Percentiles rank a stretch among this genome's conserved stretches.
phyloP scores from a whole-genome alignment of 2,329 filamentous ascomycete species.

The Fusarium sp. region DNA sequence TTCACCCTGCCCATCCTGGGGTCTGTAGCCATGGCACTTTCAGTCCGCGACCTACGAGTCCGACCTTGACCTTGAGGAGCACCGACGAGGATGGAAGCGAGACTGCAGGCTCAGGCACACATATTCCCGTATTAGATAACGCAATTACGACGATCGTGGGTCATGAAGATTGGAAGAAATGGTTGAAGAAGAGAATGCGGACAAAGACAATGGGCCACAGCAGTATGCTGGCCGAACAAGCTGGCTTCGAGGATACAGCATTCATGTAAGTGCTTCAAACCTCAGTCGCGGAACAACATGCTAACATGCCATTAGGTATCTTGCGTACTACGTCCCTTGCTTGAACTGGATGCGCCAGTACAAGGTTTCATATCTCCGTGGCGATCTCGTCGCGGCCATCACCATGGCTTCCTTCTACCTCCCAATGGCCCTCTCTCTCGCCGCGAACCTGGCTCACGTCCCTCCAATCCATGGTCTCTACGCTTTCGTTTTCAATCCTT shows the following conservation, averaged over 20 bases:
- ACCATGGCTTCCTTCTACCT: constrained; percentile 99
- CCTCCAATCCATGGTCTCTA: constrained; percentile 95
- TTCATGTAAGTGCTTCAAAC: constrained; percentile 72
- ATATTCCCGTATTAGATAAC: constrained; percentile 55
- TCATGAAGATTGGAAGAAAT: constrained; percentile 61
- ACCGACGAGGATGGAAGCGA: constrained; percentile 50
- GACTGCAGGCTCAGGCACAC: constrained; percentile 50
- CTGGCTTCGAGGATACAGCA: constrained; percentile 79
- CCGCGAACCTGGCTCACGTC: constrained; percentile 91
- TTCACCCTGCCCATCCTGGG: constrained; percentile 57
- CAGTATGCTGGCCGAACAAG: constrained; percentile 75
- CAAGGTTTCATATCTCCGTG: constrained; percentile 81
- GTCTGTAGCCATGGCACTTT: constrained; percentile 81
- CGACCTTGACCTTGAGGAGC: constrained; percentile 52
- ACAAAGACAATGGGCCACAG: constrained; percentile 80
- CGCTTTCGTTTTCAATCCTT: constrained; percentile 90
- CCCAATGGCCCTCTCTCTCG: constrained; percentile 94
- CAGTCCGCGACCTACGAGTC: constrained; percentile 73
- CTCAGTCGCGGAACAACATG: not conserved
- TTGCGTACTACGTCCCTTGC: constrained; percentile 93
- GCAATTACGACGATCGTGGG: constrained; percentile 55
- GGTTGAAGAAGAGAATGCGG: constrained; percentile 64
- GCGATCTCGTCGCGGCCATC: constrained; percentile 87
- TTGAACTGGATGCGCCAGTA: constrained; percentile 94
- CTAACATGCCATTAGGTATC: constrained; percentile 69